phyloP scores from a whole-genome alignment of 1,139 yeast genomes.

The Wickerhamomyces sp. region DNA sequence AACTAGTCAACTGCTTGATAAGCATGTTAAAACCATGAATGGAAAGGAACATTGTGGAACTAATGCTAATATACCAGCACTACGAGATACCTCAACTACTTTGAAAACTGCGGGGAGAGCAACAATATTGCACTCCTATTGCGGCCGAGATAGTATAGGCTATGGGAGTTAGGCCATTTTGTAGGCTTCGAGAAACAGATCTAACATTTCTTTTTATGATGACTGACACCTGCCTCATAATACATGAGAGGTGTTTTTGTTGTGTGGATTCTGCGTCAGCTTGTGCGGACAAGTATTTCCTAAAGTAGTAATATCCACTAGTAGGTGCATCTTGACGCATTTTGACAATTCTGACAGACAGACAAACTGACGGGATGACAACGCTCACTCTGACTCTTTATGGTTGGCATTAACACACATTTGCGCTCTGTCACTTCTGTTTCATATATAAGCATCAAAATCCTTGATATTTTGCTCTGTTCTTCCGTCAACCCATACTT shows the following conservation, averaged over 20 bases:
- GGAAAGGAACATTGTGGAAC: too few relatives aligned
- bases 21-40: too few relatives aligned
- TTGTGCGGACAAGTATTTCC: conserved; percentile 6
- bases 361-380: neutral
- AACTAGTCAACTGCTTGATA: too few relatives aligned
- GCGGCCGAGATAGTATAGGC: too few relatives aligned
- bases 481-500: neutral
- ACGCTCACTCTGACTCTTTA: neutral
- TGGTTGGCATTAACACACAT: too few relatives aligned
- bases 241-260: neutral
- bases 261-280: neutral
- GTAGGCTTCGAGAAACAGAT: neutral
- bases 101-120: too few relatives aligned
- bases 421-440: too few relatives aligned
- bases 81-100: too few relatives aligned
- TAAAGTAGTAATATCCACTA: neutral
- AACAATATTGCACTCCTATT: too few relatives aligned
- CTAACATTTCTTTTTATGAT: neutral
- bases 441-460: neutral
- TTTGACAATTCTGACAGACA: conserved; percentile 1
- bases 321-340: neutral
- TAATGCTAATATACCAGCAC: too few relatives aligned
- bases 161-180: too few relatives aligned
- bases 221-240: conserved; percentile 3
- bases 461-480: neutral